Percentiles rank a stretch among this genome's conserved stretches.
phyloP scores from a whole-genome alignment of 2,329 filamentous ascomycete genomes.

The Plenodomus lindquistii region DNA sequence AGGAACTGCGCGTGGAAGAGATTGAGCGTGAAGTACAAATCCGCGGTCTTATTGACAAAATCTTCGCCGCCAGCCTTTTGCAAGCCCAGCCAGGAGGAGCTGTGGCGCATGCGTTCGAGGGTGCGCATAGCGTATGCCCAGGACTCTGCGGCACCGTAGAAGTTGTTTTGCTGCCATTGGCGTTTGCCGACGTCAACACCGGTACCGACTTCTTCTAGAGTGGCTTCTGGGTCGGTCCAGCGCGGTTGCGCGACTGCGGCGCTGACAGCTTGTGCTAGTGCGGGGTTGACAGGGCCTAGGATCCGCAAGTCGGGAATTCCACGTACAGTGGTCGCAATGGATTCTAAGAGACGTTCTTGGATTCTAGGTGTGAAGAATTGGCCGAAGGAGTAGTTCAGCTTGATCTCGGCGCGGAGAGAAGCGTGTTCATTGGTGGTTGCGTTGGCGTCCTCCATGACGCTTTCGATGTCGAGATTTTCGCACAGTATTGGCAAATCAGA shows the following conservation, averaged over 20 bases:
- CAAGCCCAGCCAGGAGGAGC: conserved; percentile 26
- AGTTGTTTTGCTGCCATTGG: conserved; percentile 31
- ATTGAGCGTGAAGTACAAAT: conserved; percentile 31
- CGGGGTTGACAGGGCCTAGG: conserved; percentile 18
- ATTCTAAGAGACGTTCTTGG: conserved; percentile 23
- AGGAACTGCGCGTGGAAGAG: conserved; percentile 27
- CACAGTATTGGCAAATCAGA: conserved; percentile 26
- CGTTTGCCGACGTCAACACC: conserved; percentile 33
- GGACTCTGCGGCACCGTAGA: conserved; percentile 20
- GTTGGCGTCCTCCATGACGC: conserved; percentile 28
- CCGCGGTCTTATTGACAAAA: conserved; percentile 29
- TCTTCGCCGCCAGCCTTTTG: conserved; percentile 23
- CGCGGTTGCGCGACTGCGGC: conserved; percentile 23
- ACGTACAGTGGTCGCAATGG: conserved; percentile 23
- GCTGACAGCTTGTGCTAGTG: conserved; percentile 14
- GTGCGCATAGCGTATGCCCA: conserved; percentile 30
- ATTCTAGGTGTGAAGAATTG: conserved; percentile 21
- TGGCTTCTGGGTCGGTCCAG: conserved; percentile 28
- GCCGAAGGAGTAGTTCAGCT: conserved; percentile 18
- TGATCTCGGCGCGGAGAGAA: conserved; percentile 20
- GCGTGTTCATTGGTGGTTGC: conserved; percentile 23
- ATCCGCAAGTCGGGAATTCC: conserved; percentile 24
- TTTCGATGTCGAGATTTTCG: conserved; percentile 28
- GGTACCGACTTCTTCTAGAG: conserved; percentile 28
- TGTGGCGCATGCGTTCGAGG: conserved; percentile 33